Evolutionary conservation across 768 basidiomycete genomes (phyloP), one percentile per base, ranked within the genome.

Genomic region (Cubamyces lactineus): DNA sequence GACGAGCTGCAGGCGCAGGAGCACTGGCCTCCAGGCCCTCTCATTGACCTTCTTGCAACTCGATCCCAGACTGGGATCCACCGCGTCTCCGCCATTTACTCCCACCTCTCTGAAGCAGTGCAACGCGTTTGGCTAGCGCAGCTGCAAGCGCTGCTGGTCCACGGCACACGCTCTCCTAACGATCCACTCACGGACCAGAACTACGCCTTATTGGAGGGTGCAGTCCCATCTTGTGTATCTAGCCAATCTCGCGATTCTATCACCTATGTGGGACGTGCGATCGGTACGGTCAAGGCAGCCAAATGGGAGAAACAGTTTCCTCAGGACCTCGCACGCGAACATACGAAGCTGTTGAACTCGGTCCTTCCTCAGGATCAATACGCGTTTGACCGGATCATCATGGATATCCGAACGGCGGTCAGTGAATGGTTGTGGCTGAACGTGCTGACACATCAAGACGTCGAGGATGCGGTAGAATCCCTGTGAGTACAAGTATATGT

Each of bases 361-460:
- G 86, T 91, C 3, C 79, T 92, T 8, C 88, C 89, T 0, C 84
- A 91, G 68, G 88, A 94, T 66, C 85, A 84, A 62, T 87, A 91
- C 63, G 82, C 79, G 16, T 92, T 97, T 69, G 92, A 92, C 71
- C 76, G 80, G 34, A 83, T 87, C 61, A 84, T 97, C 39, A 77
- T 84, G 17, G 84, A 88, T 62, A 91, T 95, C 40, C 79, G 94
- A 60, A 88, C 82, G 1, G 87, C 89, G 59, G 84, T 96, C 53
- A 91, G 93, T 70, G 95, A 97, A 79, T 97, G 94, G 94, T 78
- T 97, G 1, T 97, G 94, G 95, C 74, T 86, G 23, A 93, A 95
- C 69, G 88, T 96, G 40, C 78, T 97, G 53, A 96, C 93, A 2
- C 82, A 82, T 68, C 83, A 85, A 66, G 92, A 94, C 63, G 88